Conservation (phyloP, 2,329 filamentous ascomycete genomes). For the Cryphonectria carpinicola region DNA sequence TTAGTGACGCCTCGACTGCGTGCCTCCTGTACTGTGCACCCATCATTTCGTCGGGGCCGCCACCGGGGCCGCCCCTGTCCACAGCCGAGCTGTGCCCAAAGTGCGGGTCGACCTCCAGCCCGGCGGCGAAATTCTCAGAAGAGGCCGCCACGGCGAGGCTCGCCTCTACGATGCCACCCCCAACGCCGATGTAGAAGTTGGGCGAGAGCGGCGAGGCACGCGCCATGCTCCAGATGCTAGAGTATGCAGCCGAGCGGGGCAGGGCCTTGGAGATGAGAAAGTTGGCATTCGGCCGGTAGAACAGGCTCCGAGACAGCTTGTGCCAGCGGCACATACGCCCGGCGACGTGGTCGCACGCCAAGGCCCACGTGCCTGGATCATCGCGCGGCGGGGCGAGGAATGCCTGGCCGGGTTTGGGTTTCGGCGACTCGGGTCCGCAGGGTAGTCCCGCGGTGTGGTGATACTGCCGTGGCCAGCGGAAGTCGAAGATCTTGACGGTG, state of each 20-base stretch:
- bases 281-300: conserved; percentile 54
- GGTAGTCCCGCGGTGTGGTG: conserved; percentile 52
- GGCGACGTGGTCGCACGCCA: conserved; percentile 41
- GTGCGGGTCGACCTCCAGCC: conserved; percentile 20
- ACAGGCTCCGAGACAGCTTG: conserved; percentile 44
- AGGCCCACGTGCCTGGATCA: conserved; percentile 14
- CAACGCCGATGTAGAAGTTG: conserved; percentile 54
- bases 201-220: conserved; percentile 51
- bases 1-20: conserved; percentile 29
- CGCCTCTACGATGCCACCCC: conserved; percentile 52
- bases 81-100: conserved; percentile 22
- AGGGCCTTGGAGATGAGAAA: conserved; percentile 46
- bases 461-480: conserved; percentile 54
- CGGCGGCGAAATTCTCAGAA: not conserved
- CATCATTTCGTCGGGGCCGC: not conserved
- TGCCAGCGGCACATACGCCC: conserved; percentile 53
- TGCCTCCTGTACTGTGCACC: conserved; percentile 31
- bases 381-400: conserved; percentile 33
- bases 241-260: conserved; percentile 28
- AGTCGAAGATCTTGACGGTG: conserved; percentile 57
- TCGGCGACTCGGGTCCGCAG: conserved; percentile 46
- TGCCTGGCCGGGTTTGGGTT: conserved; percentile 40
- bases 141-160: conserved; percentile 35
- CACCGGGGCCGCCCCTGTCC: not conserved
- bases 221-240: conserved; percentile 51